Evolutionary conservation across 129 eudicot genomes (phyloP).

Genomic region (Ambrosia artemisiifolia): DNA sequence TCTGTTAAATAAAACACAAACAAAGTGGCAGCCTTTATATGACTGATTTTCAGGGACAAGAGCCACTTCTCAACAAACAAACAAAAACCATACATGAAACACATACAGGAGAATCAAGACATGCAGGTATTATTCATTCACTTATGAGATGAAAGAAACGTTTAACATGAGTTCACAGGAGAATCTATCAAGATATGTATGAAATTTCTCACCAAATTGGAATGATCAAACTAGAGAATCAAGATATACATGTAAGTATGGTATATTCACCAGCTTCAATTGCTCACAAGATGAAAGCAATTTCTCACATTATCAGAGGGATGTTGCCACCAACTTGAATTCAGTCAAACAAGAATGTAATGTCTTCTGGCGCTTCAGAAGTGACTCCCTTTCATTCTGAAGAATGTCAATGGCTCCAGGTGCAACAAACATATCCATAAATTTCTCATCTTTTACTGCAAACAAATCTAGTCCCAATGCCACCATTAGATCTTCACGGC

Average conservation of each 20-base stretch:
- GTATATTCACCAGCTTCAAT: neutral
- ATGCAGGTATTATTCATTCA: neutral
- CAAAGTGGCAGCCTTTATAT: no score
- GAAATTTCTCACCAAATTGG: neutral
- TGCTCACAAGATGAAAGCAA: neutral
- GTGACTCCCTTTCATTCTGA: constrained; percentile 60
- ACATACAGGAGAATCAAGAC: no score
- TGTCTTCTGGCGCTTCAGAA: constrained; percentile 78
- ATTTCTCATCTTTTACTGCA: constrained; percentile 83
- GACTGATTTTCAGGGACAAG: no score
- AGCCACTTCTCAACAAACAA: no score
- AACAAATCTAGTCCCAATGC: constrained; percentile 76
- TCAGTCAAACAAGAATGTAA: constrained; percentile 86
- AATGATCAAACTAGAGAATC: neutral
- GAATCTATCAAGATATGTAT: neutral
- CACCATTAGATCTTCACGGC: constrained; percentile 78
- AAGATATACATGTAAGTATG: neutral
- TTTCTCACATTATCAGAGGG: constrained; percentile 35
- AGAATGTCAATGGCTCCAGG: constrained; percentile 89
- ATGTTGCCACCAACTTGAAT: constrained; percentile 71
- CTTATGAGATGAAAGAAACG: neutral
- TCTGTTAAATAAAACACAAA: no score
- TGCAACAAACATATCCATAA: constrained; percentile 98
- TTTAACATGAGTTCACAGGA: neutral
- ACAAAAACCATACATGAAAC: no score